Evolutionary conservation across 352 stramenopile species (phyloP), one percentile per base, ranked within the genome.

Genomic region (Pythium folliculosum): DNA sequence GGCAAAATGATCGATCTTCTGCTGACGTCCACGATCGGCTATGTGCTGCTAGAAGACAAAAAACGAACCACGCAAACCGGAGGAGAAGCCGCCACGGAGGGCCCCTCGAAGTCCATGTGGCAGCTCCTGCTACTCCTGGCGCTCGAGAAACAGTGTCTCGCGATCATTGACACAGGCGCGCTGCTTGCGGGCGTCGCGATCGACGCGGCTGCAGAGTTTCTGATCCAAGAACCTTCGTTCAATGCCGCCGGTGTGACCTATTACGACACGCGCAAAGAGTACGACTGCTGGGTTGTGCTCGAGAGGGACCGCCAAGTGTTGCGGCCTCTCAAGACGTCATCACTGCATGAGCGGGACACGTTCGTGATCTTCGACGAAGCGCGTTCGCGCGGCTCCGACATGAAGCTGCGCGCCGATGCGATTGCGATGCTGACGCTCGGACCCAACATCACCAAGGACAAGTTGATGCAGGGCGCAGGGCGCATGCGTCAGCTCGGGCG

Each of bases 351-450:
- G 51, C 71, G 78, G 16, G 81, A 96, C 47, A 84, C 87, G 9
- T 97, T 97, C 73, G 88, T 91, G 22, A 84, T 97, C 54, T 97
- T 97, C 71, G 91, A 97, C 68, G 90, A 98, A 47, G 85, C 88
- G 22, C 85, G 88, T 2, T 92, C 89, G 50, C 77, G 90, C 50
- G 91, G 91, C 1, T 86, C 90, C 0, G 91, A 97, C 67, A 87
- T 98, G 78, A 95, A 97, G 67, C 66, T 97, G 5, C 65, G 68
- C 13, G n/a, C 65, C 17, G 47, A 91, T 14, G 84, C 88, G 8
- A 61, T 86, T 5, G 91, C 88, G 16, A 63, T 96, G 56, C 51
- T 97, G 32, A 97, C 91, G 4, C 73, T 97, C 5, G 90, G 87
- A 0, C 86, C 89, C 19, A 86, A 85, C 32, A 73, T 97, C 21